Evolutionary conservation across 805 yeast genomes (phyloP).

Genomic region (Yamadazyma scolyti): DNA sequence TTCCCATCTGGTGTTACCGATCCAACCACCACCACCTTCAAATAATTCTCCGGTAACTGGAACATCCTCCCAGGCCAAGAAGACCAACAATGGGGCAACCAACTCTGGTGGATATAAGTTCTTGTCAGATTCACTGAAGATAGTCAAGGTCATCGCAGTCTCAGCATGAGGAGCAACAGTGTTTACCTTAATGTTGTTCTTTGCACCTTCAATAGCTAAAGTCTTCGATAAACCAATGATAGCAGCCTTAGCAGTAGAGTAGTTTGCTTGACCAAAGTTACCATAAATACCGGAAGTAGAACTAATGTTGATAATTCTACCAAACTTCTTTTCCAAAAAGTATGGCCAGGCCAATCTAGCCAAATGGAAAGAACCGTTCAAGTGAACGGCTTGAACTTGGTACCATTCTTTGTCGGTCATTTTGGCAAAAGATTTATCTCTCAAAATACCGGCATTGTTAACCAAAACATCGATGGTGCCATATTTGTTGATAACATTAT

Average conservation of each 20-base stretch:
- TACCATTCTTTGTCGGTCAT: constrained; percentile 85
- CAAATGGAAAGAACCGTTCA: constrained; percentile 75
- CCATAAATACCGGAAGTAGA: constrained; percentile 98
- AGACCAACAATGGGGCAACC: constrained; percentile 86
- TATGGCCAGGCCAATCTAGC: constrained; percentile 92
- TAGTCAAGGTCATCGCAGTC: constrained; percentile 92
- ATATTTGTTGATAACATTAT: constrained; percentile 69
- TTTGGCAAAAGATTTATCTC: constrained; percentile 84
- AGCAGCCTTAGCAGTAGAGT: constrained; percentile 90
- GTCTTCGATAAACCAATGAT: constrained; percentile 82
- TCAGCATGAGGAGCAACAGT: constrained; percentile 97
- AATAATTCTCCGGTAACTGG: constrained; percentile 73
- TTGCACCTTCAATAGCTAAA: constrained; percentile 87
- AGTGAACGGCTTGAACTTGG: constrained; percentile 74
- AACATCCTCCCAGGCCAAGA: constrained; percentile 72
- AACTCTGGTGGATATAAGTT: constrained; percentile 81
- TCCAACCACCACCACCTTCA: constrained; percentile 97
- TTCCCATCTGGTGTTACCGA: constrained; percentile 93
- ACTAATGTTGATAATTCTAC: constrained; percentile 82
- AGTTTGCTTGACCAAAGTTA: constrained; percentile 95
- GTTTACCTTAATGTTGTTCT: constrained; percentile 69
- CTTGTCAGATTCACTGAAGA: constrained; percentile 74
- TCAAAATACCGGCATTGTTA: constrained; percentile 91
- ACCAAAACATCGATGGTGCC: constrained; percentile 84
- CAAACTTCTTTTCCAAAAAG: constrained; percentile 71